These are phyloP conservation scores for Epichloe festucae DNA, from an alignment of 2,329 filamentous ascomycete genomes.

Conservation along the genomic window DNA sequence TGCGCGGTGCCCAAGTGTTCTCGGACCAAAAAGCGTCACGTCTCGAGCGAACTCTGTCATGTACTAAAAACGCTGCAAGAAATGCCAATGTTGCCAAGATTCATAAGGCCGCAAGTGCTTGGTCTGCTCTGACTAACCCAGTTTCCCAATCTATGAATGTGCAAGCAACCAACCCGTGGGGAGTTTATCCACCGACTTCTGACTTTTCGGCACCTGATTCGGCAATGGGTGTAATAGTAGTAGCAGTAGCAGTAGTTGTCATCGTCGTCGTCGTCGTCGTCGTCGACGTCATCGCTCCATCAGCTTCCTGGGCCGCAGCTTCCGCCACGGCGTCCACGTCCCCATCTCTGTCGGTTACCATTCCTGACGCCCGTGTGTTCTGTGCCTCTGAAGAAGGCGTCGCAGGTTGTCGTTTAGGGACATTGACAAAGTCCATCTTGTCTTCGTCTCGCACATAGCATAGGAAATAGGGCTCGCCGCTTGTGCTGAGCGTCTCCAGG, in stretches of 20 bases:
- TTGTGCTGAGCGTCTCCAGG: slow-evolving; percentile 51
- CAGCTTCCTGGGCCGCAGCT: background rate
- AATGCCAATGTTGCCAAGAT: too few relatives aligned
- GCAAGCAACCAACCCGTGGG: background rate
- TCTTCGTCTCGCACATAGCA: slow-evolving; percentile 65
- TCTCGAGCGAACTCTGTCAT: too few relatives aligned
- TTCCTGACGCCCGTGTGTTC: slow-evolving; percentile 1
- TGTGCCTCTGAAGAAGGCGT: slow-evolving; percentile 5
- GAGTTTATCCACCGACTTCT: background rate
- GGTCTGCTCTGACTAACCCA: too few relatives aligned
- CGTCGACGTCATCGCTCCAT: background rate
- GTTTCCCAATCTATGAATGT: too few relatives aligned
- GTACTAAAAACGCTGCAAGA: too few relatives aligned
- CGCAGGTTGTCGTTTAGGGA: slow-evolving; percentile 26
- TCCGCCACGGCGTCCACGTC: slow-evolving; percentile 10
- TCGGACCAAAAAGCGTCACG: too few relatives aligned
- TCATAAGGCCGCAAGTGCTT: too few relatives aligned
- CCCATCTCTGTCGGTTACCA: slow-evolving; percentile 12
- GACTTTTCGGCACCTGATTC: background rate
- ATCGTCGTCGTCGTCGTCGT: background rate
- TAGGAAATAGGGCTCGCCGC: slow-evolving; percentile 69
- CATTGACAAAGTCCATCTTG: slow-evolving; percentile 39
- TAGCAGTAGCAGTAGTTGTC: background rate
- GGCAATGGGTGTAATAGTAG: background rate
- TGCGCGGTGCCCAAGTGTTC: too few relatives aligned